Conservation (phyloP, 2,329 filamentous ascomycete species). For the Magnaporthales sp. region DNA sequence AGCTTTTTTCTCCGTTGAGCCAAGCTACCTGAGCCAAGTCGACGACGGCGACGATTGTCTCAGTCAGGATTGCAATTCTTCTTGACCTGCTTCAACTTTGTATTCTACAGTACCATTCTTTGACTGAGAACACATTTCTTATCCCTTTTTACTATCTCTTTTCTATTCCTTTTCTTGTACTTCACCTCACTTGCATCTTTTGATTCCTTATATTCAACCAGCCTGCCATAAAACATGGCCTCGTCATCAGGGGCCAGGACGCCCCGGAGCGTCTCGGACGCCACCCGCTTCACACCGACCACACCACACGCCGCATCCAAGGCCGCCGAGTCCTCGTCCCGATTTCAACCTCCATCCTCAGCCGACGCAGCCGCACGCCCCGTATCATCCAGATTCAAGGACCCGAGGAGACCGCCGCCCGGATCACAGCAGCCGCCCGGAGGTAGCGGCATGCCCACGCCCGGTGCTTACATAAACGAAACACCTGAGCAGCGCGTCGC, state of each 20-base stretch:
- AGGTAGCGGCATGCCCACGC: conserved; percentile 4
- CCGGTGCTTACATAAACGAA: conserved; percentile 30
- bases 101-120: not conserved
- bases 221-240: not conserved
- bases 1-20: conserved; percentile 4
- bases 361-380: conserved; percentile 25
- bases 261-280: conserved; percentile 64
- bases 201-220: not conserved
- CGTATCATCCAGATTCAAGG: conserved; percentile 12
- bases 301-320: conserved; percentile 64
- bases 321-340: conserved; percentile 22
- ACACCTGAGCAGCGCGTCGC: conserved; percentile 63
- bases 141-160: not conserved
- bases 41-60: conserved; percentile 1
- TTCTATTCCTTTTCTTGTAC: not conserved
- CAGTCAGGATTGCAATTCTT: not conserved
- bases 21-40: not conserved
- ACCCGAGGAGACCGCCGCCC: conserved; percentile 7
- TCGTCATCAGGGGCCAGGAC: conserved; percentile 3
- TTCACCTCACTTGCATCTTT: not conserved
- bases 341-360: not conserved
- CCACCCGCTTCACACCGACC: conserved; percentile 68
- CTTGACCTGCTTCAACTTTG: not conserved
- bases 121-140: not conserved
- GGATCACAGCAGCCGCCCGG: conserved; percentile 5